Evolutionary conservation across 2,329 filamentous ascomycete species (phyloP).

Genomic region (Chaetoscypha palmicola): DNA sequence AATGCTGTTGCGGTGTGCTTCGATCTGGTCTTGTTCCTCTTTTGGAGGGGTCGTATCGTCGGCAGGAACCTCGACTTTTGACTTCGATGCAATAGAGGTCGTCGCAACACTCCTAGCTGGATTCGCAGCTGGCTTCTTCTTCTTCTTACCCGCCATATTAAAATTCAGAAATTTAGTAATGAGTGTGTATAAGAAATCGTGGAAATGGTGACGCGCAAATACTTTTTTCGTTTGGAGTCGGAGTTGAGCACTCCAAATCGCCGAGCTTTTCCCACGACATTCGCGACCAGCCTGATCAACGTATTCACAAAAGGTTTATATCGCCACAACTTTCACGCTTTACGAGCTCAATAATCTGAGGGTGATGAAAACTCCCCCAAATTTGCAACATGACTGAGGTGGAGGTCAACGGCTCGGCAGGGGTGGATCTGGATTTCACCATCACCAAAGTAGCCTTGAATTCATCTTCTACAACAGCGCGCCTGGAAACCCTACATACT

Average conservation of each 20-base stretch:
- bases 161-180: background rate
- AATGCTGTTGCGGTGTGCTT: slow-evolving; percentile 10
- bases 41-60: slow-evolving; percentile 19
- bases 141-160: slow-evolving; percentile 62
- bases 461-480: slow-evolving; percentile 54
- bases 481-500: slow-evolving; percentile 47
- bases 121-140: slow-evolving; percentile 85
- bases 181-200: background rate
- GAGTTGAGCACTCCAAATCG: slow-evolving; percentile 2
- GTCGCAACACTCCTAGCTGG: slow-evolving; percentile 90
- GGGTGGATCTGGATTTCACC: slow-evolving; percentile 48
- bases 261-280: slow-evolving; percentile 5
- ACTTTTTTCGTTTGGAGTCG: slow-evolving; percentile 2
- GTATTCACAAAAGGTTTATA: too few species aligned
- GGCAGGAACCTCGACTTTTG: slow-evolving; percentile 52
- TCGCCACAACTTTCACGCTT: slow-evolving; percentile 2
- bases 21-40: slow-evolving; percentile 11
- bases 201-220: background rate
- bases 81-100: slow-evolving; percentile 81
- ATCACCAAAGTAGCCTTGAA: slow-evolving; percentile 44
- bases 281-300: too few species aligned
- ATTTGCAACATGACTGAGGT: slow-evolving; percentile 44
- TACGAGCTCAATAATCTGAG: background rate
- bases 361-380: slow-evolving; percentile 28
- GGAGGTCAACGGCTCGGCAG: slow-evolving; percentile 36